Conservation (phyloP, 148 eudicot genomes). For the Cornus florida region DNA sequence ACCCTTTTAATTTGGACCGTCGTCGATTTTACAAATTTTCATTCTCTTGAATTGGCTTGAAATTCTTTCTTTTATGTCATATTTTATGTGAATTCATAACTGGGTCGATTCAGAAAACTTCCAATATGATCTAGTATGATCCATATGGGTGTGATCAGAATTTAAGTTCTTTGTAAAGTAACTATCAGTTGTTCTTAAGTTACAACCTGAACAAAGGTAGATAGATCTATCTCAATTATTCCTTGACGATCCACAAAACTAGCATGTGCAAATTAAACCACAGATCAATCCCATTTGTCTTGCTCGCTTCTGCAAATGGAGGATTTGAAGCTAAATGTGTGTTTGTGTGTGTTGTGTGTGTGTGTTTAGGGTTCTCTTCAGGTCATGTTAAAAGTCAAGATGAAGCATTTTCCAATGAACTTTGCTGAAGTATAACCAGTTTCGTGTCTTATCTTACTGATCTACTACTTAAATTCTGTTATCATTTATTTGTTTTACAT, state of each 20-base stretch:
- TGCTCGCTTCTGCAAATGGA: not conserved
- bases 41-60: slow-evolving; percentile 1
- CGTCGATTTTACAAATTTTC: not conserved
- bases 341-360: not conserved
- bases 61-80: not conserved
- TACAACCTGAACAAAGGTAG: too few relatives aligned
- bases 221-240: too few relatives aligned
- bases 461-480: slow-evolving; percentile 1
- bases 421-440: slow-evolving; percentile 6
- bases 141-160: too few relatives aligned
- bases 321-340: not conserved
- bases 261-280: not conserved
- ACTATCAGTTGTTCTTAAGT: too few relatives aligned
- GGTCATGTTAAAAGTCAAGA: not conserved
- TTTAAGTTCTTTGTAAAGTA: too few relatives aligned
- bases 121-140: not conserved
- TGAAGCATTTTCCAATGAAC: not conserved
- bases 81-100: slow-evolving; percentile 7
- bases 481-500: not conserved
- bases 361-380: not conserved
- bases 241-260: too few relatives aligned
- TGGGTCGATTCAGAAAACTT: not conserved
- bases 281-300: not conserved
- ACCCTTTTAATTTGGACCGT: not conserved
- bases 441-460: slow-evolving; percentile 9